These are phyloP conservation scores for Pseudonitzschia multiseries DNA, from an alignment of 108 stramenopile species.

Conservation along the genomic window DNA sequence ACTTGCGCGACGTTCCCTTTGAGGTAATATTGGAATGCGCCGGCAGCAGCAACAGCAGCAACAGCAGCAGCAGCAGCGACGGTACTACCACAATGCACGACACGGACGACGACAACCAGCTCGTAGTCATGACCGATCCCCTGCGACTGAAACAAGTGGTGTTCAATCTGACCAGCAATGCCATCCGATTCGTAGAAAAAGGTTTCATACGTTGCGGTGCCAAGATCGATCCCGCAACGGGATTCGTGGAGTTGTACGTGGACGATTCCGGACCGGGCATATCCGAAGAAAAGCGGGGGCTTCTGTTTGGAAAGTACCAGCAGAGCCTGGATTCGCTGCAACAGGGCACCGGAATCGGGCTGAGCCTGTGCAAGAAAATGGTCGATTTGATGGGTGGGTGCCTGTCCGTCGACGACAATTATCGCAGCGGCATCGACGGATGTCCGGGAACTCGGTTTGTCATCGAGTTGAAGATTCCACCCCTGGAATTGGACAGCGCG, in stretches of 20 bases:
- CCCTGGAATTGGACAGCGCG: background rate
- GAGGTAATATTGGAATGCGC: slow-evolving; percentile 27
- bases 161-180: slow-evolving; percentile 34
- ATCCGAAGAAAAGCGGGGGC: slow-evolving; percentile 32
- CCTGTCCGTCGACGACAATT: slow-evolving; percentile 22
- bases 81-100: background rate
- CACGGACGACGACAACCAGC: background rate
- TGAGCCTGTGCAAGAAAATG: slow-evolving; percentile 31
- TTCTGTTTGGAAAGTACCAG: slow-evolving; percentile 41
- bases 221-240: background rate
- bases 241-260: slow-evolving; percentile 24
- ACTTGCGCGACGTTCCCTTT: slow-evolving; percentile 14
- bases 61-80: background rate
- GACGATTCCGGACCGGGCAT: slow-evolving; percentile 50
- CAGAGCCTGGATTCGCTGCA: slow-evolving; percentile 39
- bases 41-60: slow-evolving; percentile 7
- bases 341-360: slow-evolving; percentile 45
- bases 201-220: slow-evolving; percentile 36
- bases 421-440: slow-evolving; percentile 33
- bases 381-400: slow-evolving; percentile 33
- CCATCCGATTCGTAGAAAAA: slow-evolving; percentile 35
- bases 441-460: slow-evolving; percentile 32
- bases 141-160: slow-evolving; percentile 44
- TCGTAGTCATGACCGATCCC: slow-evolving; percentile 29
- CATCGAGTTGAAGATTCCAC: slow-evolving; percentile 11